These are phyloP conservation scores for Fusarium acutatum DNA, from an alignment of 2,329 filamentous ascomycete species.

Conservation along the genomic window DNA sequence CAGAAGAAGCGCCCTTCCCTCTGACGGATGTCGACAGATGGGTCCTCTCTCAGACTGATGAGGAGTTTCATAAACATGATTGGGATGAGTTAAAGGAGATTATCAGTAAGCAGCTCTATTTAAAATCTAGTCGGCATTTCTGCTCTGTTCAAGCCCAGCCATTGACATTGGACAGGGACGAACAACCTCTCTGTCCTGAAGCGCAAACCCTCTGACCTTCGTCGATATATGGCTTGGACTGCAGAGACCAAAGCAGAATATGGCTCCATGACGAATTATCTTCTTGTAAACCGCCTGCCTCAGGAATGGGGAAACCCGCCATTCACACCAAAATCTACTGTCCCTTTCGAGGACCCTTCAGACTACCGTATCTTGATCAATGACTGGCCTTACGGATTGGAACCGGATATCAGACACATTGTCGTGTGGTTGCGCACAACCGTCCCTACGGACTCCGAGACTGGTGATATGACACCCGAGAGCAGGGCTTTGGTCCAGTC, in stretches of 20 bases:
- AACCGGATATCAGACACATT: constrained; percentile 74
- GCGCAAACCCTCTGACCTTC: constrained; percentile 81
- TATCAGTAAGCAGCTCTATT: constrained; percentile 59
- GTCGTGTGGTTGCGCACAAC: constrained; percentile 91
- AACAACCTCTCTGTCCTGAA: constrained; percentile 79
- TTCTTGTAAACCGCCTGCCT: constrained; percentile 76
- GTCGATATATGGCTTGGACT: constrained; percentile 82
- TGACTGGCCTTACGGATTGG: constrained; percentile 92
- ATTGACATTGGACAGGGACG: constrained; percentile 47
- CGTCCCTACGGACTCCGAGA: constrained; percentile 74
- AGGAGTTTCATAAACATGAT: constrained; percentile 73
- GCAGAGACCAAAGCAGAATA: constrained; percentile 74
- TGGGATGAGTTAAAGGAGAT: constrained; percentile 79
- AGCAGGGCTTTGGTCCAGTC: constrained; percentile 70
- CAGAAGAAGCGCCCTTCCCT: constrained; percentile 62
- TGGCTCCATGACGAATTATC: constrained; percentile 82
- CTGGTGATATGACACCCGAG: constrained; percentile 75
- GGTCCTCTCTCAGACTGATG: constrained; percentile 71
- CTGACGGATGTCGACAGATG: constrained; percentile 66
- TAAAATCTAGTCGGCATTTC: neutral
- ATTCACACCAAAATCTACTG: constrained; percentile 59
- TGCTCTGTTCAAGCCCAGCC: neutral
- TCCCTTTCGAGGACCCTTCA: constrained; percentile 62
- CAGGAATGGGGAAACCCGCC: constrained; percentile 70
- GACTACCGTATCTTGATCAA: constrained; percentile 81